Percentiles rank a stretch among this genome's conserved stretches.
Evolutionary conservation across 192 early-diverging fungal species (phyloP).

Genomic region (Haplosporangium gracile): DNA sequence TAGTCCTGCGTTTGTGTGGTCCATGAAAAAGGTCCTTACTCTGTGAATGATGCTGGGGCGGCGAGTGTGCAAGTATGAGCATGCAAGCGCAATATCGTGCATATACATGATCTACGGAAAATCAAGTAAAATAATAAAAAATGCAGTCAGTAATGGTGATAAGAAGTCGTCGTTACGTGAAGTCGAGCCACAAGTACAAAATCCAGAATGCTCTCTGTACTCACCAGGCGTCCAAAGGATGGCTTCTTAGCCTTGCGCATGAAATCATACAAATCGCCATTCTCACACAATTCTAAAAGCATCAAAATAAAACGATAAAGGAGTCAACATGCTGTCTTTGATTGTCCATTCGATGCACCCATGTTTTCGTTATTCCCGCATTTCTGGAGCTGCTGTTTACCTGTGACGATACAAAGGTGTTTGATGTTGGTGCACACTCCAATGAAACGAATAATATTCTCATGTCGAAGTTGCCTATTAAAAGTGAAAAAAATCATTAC

Average conservation of each 20-base stretch:
- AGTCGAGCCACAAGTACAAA: too few relatives aligned
- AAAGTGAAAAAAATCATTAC: background rate
- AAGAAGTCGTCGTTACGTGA: too few relatives aligned
- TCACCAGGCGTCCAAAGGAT: conserved; percentile 72
- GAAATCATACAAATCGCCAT: conserved; percentile 83
- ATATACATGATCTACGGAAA: conserved; percentile 73
- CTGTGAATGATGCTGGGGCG: conserved; percentile 82
- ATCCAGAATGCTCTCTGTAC: background rate
- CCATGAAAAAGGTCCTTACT: conserved; percentile 38
- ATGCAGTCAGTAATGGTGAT: background rate
- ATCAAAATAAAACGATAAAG: background rate
- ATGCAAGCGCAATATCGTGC: conserved; percentile 84
- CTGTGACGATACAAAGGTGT: conserved; percentile 78
- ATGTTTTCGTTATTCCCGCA: background rate
- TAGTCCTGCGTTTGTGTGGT: background rate
- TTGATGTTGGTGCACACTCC: conserved; percentile 79
- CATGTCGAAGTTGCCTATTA: conserved; percentile 79
- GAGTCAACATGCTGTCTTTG: background rate
- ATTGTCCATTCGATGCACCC: too few relatives aligned
- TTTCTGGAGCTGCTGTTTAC: conserved; percentile 3
- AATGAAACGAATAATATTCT: conserved; percentile 83
- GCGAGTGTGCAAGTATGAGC: conserved; percentile 79
- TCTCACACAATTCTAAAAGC: conserved; percentile 72
- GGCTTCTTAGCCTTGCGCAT: conserved; percentile 76
- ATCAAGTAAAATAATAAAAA: background rate